Evolutionary conservation across 805 yeast species (phyloP), one percentile per base, ranked within the genome.

Genomic region (Hanseniaspora lachancei): DNA sequence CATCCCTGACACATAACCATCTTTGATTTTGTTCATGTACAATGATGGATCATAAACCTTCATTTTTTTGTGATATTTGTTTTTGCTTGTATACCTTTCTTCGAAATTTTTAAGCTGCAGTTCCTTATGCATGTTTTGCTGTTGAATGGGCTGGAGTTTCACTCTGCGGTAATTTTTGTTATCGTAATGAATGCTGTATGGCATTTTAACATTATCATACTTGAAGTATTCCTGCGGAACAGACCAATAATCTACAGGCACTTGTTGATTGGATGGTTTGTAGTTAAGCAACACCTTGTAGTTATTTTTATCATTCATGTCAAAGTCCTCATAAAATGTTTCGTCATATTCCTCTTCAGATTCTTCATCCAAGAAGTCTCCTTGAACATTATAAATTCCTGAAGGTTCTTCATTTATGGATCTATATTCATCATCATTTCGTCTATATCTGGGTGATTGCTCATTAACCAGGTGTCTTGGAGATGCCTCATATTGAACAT

Each of bases 321-420:
- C 35, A 27, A 52, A 52, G 20, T 52, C 55, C 9, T 52, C 40
- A 15, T 52, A 47, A 29, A 52, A 52, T 18, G 55, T 52, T 18
- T 52, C 49, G 24, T 52, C 55, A 15, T 43, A 43, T 13, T 36
- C 39, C 21, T 46, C 49, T 42, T 21, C 42, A 16, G 47, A 42
- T 13, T 44, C 49, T 13, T 52, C 55, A 36, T 46, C 49, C 9
- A 46, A 15, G 12, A 34, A 46, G n/a, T 46, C 27, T 13, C 49
- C 49, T 32, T 32, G 38, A 10, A 46, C 39, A 8, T 46, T 18
- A 9, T 46, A 46, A 10, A 46, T 46, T 6, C 27, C 49, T 3
- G 27, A 29, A 15, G 49, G 49, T 16, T 46, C 40, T 46, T 46
- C 38, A 20, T 34, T 46, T 8, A 46, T 29, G 7, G 49, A 46